Evolutionary conservation across 1,284 basidiomycete genomes (phyloP).

Genomic region (Schizophyllum amplum): DNA sequence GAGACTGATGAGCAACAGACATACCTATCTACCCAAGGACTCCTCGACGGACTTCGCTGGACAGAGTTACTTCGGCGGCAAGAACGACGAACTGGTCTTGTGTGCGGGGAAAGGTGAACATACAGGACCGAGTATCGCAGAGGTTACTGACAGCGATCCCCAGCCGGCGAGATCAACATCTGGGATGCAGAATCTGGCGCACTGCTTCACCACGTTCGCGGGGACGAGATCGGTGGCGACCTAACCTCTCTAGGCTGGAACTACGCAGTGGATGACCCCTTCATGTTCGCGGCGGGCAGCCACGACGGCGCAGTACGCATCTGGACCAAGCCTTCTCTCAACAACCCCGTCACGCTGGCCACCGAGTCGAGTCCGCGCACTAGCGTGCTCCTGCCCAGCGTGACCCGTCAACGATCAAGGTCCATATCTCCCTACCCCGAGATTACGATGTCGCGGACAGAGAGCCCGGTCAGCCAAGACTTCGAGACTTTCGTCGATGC

Average conservation of each 20-base stretch:
- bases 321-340: constrained; percentile 40
- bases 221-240: constrained; percentile 47
- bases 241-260: constrained; percentile 76
- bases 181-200: constrained; percentile 74
- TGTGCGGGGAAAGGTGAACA: constrained; percentile 64
- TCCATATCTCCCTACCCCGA: background rate
- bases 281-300: constrained; percentile 73
- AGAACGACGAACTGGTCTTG: constrained; percentile 65
- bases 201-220: constrained; percentile 55
- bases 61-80: constrained; percentile 72
- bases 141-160: background rate
- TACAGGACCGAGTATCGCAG: background rate
- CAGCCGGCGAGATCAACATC: constrained; percentile 75
- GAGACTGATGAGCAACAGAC: constrained; percentile 27
- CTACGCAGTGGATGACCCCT: constrained; percentile 51
- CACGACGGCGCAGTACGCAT: constrained; percentile 68
- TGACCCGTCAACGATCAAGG: background rate
- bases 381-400: background rate
- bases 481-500: background rate
- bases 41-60: constrained; percentile 63
- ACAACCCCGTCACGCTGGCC: background rate
- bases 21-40: constrained; percentile 65
- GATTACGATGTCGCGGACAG: background rate
- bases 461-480: background rate
- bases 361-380: background rate